Conservation (phyloP, 306 rosid genomes). For the Trichosanthes cucumerina region DNA sequence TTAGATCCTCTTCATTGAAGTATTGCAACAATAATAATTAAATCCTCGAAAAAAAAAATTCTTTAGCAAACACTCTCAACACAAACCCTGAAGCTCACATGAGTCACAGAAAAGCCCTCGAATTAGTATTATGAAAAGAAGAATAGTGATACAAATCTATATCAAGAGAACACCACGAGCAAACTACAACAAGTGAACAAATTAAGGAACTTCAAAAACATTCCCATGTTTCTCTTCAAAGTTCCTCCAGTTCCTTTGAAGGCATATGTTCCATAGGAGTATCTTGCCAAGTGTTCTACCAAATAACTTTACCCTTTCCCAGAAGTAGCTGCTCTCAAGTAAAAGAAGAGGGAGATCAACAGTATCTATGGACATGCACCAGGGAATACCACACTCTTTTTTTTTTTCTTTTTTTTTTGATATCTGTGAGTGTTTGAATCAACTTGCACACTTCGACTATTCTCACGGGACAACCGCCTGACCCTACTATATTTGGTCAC, state of each 20-base stretch:
- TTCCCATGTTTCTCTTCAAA: not conserved
- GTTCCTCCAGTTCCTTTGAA: not conserved
- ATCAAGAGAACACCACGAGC: not conserved
- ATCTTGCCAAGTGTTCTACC: not conserved
- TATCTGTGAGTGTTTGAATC: no score
- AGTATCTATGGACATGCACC: not conserved
- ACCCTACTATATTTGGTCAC: no score
- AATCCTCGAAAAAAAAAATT: not conserved
- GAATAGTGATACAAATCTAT: not conserved
- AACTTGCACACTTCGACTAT: no score
- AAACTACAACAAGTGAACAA: not conserved
- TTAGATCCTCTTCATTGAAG: not conserved
- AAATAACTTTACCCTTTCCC: not conserved
- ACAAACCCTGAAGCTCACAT: not conserved
- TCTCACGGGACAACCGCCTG: no score
- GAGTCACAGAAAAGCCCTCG: not conserved
- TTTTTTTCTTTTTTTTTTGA: no score
- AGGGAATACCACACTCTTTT: not conserved
- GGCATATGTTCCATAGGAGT: not conserved
- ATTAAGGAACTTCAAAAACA: not conserved
- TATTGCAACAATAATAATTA: not conserved
- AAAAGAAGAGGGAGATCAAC: not conserved
- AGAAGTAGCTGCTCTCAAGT: not conserved
- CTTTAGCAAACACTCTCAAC: not conserved
- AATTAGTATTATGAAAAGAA: not conserved